A percentile compares a stretch with the other conserved stretches of the same genome.
Conservation (phyloP, 2,329 filamentous ascomycete species). For the Geosmithia putterillii region DNA sequence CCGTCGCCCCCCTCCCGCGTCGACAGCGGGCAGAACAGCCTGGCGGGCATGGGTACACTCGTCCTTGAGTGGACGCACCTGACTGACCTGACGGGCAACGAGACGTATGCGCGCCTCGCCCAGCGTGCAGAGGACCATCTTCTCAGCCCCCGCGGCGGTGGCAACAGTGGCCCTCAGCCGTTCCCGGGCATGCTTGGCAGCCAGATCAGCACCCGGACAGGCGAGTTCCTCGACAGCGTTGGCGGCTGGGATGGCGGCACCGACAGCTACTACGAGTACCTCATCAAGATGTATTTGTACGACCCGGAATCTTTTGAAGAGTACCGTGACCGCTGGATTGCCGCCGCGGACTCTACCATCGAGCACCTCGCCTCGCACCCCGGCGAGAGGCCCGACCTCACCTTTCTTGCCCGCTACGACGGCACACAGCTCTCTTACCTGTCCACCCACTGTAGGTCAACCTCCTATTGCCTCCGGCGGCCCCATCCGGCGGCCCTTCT, state of each 20-base stretch:
- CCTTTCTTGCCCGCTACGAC: conserved; percentile 47
- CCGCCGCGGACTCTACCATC: conserved; percentile 66
- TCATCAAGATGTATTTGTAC: conserved; percentile 86
- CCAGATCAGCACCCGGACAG: conserved; percentile 48
- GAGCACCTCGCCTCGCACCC: conserved; percentile 46
- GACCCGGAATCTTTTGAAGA: conserved; percentile 47
- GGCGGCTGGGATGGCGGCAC: conserved; percentile 66
- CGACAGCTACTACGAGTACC: conserved; percentile 67
- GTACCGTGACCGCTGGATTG: conserved; percentile 65
- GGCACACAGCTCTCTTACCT: conserved; percentile 27
- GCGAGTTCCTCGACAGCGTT: conserved; percentile 48
- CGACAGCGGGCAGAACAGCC: conserved; percentile 53
- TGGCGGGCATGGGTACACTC: conserved; percentile 59
- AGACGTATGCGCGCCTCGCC: conserved; percentile 62
- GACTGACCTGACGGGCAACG: conserved; percentile 60
- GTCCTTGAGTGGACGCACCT: conserved; percentile 77
- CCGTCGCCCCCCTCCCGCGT: conserved; percentile 33
- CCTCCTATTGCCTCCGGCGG: not conserved
- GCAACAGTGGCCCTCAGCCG: conserved; percentile 50
- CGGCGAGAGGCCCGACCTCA: conserved; percentile 30
- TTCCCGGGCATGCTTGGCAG: conserved; percentile 60
- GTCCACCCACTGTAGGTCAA: conserved; percentile 37
- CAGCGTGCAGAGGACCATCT: conserved; percentile 57
- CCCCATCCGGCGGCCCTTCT: conserved; percentile 12
- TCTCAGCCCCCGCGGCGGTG: conserved; percentile 48